A percentile compares a stretch with the other conserved stretches of the same genome.
Evolutionary conservation across 257 asterid species (phyloP).

Genomic region (Jacaranda copaia): DNA sequence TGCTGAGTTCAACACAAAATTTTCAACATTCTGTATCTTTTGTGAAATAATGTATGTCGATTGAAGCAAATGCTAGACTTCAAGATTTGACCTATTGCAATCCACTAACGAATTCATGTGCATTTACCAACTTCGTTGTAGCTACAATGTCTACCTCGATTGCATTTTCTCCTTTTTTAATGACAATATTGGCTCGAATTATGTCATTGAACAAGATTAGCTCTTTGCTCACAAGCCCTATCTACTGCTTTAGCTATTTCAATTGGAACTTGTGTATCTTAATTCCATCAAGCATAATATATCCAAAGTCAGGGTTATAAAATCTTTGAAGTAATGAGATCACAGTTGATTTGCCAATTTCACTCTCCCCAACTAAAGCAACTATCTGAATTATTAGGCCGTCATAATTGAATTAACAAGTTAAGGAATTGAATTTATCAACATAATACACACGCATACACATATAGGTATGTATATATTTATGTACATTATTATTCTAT

Average conservation of each 20-base stretch:
- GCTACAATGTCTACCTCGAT: constrained; percentile 64
- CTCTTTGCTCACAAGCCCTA: constrained; percentile 89
- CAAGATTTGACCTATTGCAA: constrained; percentile 47
- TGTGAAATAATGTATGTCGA: no score
- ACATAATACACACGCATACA: no score
- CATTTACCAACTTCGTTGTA: constrained; percentile 72
- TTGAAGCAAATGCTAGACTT: not conserved
- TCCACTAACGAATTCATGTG: constrained; percentile 73
- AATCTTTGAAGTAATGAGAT: constrained; percentile 69
- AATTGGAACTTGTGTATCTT: constrained; percentile 64
- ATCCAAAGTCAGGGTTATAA: constrained; percentile 68
- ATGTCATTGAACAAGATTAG: constrained; percentile 72
- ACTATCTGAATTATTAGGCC: constrained; percentile 52
- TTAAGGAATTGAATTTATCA: not conserved
- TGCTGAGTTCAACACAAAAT: constrained; percentile 3
- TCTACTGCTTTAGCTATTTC: constrained; percentile 76
- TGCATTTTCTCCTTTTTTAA: constrained; percentile 65
- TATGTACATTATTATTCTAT: no score
- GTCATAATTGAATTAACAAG: not conserved
- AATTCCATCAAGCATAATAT: constrained; percentile 62
- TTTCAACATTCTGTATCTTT: no score
- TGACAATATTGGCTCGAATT: constrained; percentile 71
- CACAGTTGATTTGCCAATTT: constrained; percentile 80
- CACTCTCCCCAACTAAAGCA: constrained; percentile 83
- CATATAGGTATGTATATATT: no score